phyloP scores from a whole-genome alignment of 2,329 filamentous ascomycete species.

The Alternaria atra region DNA sequence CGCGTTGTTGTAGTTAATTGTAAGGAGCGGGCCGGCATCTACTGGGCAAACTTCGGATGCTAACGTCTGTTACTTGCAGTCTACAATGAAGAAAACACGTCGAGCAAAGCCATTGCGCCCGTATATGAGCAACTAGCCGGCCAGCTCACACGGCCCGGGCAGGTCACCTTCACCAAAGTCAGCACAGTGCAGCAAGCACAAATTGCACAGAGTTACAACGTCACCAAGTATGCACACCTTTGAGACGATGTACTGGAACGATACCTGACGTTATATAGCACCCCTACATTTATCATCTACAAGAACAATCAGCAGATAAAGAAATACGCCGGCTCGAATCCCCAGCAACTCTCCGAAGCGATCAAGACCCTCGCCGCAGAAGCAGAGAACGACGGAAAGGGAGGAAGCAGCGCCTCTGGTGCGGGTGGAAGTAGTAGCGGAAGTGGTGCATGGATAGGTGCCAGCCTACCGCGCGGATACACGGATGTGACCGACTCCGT shows the following conservation, averaged over 20 bases:
- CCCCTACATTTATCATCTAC: constrained; percentile 89
- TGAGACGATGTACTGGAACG: constrained; percentile 19
- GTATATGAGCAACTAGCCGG: constrained; percentile 80
- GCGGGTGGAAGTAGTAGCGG: constrained; percentile 49
- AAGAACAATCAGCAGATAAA: constrained; percentile 73
- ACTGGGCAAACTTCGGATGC: constrained; percentile 29
- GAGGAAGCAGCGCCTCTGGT: constrained; percentile 53
- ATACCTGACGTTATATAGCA: constrained; percentile 53
- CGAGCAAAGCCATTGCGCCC: constrained; percentile 85
- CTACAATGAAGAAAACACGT: constrained; percentile 85
- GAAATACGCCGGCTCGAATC: constrained; percentile 78
- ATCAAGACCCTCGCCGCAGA: constrained; percentile 76
- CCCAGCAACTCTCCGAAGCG: constrained; percentile 72
- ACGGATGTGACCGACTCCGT: constrained; percentile 82
- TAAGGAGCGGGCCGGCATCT: constrained; percentile 61
- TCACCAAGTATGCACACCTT: constrained; percentile 66
- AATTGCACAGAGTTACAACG: constrained; percentile 75
- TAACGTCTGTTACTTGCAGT: constrained; percentile 63
- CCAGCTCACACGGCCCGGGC: constrained; percentile 73
- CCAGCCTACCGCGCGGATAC: constrained; percentile 80
- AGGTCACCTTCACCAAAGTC: constrained; percentile 86
- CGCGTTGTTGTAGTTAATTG: constrained; percentile 88
- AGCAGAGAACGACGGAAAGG: constrained; percentile 59
- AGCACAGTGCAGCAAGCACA: constrained; percentile 81
- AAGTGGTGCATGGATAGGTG: constrained; percentile 73